A percentile compares a stretch with the other conserved stretches of the same genome.
Evolutionary conservation across 2,329 filamentous ascomycete genomes (phyloP).

Genomic region (Kalaharituber pfeilii): DNA sequence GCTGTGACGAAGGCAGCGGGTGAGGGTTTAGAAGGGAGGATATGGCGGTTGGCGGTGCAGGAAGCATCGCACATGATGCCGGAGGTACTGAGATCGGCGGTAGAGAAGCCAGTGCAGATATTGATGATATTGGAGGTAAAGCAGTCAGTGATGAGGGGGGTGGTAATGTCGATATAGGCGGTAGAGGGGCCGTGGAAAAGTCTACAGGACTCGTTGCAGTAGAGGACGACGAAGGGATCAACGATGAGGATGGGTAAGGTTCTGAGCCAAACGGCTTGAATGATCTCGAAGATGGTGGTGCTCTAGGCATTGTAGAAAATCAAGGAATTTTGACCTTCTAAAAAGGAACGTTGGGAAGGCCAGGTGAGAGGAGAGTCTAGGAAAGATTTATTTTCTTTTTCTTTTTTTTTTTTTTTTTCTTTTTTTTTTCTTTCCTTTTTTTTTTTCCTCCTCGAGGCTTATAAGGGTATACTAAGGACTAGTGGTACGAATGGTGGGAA

Average conservation of each 20-base stretch:
- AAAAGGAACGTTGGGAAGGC: too few species aligned
- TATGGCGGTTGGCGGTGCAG: not conserved
- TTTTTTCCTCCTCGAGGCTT: too few species aligned
- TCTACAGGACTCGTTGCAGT: too few species aligned
- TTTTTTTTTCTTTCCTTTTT: too few species aligned
- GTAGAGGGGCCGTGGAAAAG: not conserved
- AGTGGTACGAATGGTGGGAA: not conserved
- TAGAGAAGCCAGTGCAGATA: not conserved
- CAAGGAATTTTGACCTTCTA: too few species aligned
- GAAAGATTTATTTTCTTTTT: too few species aligned
- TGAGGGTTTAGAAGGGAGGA: not conserved
- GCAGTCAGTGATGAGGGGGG: not conserved
- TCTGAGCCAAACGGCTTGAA: not conserved
- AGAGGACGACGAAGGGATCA: not conserved
- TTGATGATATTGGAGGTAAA: not conserved
- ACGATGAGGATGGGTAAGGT: not conserved
- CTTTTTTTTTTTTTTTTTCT: too few species aligned
- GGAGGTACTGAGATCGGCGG: not conserved
- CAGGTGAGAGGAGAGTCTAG: too few species aligned
- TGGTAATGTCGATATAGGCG: not conserved
- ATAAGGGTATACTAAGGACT: too few species aligned
- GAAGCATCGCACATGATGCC: not conserved
- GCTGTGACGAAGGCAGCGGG: not conserved
- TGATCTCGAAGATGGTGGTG: not conserved
- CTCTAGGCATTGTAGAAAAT: not conserved